These are phyloP conservation scores for Saccharomycopsis malanga DNA, from an alignment of 805 yeast genomes.

Conservation along the genomic window DNA sequence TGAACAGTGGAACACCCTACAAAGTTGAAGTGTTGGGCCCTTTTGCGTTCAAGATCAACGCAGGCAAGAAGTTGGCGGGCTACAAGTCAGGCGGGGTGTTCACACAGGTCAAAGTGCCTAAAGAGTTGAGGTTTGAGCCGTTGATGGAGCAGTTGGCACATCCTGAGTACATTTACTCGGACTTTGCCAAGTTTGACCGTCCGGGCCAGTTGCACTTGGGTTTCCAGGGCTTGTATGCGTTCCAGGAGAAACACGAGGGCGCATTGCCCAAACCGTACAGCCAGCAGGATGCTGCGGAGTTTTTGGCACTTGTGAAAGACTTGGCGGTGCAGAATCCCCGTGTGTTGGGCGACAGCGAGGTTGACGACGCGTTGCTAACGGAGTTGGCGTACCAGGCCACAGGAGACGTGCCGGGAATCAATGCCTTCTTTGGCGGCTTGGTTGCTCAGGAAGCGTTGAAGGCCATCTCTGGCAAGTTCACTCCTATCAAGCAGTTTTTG, in stretches of 20 bases:
- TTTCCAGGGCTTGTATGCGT: constrained; percentile 80
- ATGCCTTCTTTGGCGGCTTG: constrained; percentile 88
- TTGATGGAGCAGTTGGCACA: constrained; percentile 55
- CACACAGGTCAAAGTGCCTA: constrained; percentile 87
- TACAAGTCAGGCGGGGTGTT: constrained; percentile 83
- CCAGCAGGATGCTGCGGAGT: constrained; percentile 64
- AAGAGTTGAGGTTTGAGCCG: constrained; percentile 51
- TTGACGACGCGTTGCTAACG: constrained; percentile 58
- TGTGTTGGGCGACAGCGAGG: constrained; percentile 44
- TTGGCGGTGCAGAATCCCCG: constrained; percentile 51
- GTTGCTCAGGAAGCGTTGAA: constrained; percentile 95
- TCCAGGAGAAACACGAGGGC: constrained; percentile 54
- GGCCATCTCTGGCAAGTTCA: constrained; percentile 90
- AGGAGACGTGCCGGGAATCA: constrained; percentile 87
- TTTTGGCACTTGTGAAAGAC: constrained; percentile 51
- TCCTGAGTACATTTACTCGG: constrained; percentile 79
- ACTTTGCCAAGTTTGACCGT: constrained; percentile 90
- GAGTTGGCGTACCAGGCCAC: constrained; percentile 79
- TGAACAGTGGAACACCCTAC: constrained; percentile 67
- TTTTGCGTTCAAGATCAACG: constrained; percentile 74
- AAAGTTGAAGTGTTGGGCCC: constrained; percentile 89
- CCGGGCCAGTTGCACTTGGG: constrained; percentile 88
- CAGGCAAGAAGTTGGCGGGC: constrained; percentile 45
- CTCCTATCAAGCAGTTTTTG: constrained; percentile 87
- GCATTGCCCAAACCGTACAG: constrained; percentile 71